Evolutionary conservation across 352 stramenopile genomes (phyloP).

Genomic region (Globisporangium cystogenes): DNA sequence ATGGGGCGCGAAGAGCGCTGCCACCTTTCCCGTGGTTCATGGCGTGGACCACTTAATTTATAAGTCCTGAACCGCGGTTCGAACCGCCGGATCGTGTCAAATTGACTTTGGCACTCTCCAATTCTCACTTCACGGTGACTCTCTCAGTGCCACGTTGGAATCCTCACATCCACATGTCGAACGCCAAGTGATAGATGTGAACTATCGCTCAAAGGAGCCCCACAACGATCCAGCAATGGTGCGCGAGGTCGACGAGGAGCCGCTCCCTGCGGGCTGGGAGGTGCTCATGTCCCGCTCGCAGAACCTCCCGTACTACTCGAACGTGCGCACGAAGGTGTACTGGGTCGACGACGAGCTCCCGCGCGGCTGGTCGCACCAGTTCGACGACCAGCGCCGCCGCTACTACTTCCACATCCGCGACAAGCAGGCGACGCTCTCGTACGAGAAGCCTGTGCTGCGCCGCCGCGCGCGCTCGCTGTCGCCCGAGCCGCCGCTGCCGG

Average conservation of each 20-base stretch:
- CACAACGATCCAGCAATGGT: no score
- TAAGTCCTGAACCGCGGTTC: no score
- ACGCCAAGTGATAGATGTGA: no score
- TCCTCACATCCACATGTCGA: no score
- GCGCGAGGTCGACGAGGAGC: conserved; percentile 50
- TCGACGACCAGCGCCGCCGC: conserved; percentile 45
- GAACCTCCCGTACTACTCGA: conserved; percentile 85
- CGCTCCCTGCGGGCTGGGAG: conserved; percentile 67
- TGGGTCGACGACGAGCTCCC: conserved; percentile 81
- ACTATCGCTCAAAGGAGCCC: no score
- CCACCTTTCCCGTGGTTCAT: no score
- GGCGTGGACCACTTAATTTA: no score
- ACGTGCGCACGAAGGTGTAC: conserved; percentile 68
- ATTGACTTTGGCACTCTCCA: no score
- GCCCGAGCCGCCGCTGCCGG: conserved; percentile 24
- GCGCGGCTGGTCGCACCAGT: conserved; percentile 74
- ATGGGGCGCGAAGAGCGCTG: no score
- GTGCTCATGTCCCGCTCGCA: conserved; percentile 77
- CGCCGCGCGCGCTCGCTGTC: conserved; percentile 8
- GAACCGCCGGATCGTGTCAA: no score
- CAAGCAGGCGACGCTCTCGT: conserved; percentile 64
- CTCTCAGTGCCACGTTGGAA: no score
- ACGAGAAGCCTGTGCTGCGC: conserved; percentile 62
- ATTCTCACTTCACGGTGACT: no score
- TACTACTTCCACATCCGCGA: conserved; percentile 79